Base-by-base conservation (phyloP, 139 green algal genomes). In the Chlamydomonas sp. region DNA sequence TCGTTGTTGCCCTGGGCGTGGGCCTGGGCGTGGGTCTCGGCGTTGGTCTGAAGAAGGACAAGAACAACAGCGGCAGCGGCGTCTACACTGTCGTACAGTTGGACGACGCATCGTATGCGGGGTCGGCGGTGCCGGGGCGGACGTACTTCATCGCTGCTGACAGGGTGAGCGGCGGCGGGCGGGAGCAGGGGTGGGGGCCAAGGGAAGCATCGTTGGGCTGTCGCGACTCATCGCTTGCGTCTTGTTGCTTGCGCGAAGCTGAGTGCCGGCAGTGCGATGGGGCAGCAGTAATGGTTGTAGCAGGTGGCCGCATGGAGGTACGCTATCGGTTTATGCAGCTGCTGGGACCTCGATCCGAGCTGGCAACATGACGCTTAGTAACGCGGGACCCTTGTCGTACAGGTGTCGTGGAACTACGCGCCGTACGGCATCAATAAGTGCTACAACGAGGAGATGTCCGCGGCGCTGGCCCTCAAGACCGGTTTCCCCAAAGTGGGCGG, bases 21-120 rank as follows among this genome's bases (percentile, higher is more conserved):
- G 85, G 85, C 68, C 63, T 89, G 6, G 85, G 85, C 2, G 85
- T 89, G 58, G 78, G 85, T 10, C 63, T 89, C 20, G 85, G 85
- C 67, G 67, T 89, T 4, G 85, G 85, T 2, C 12, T 80, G 4
- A 80, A 80, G 4, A 77, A 85, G 18, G 18, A 63, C 67, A 58
- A 63, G 5, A n/a, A 58, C 58, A 78, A 59, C n/a, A 20, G 49
- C 14, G 5, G 10, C 49, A 9, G 8, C 57, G 4, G 3, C 5
- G 16, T 20, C 2, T 78, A 78, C 72, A 31, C 61, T 9, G 3
- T 7, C 2, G 1, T 75, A 1, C 64, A 73, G 4, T n/a, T 75
- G 58, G 71, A 71, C 12, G 31, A 49, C 31, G 63, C 6, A 18
- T 1, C 2, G 20, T 1, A 0, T 10, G 0, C 31, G 31, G 31